These are phyloP conservation scores for Populus ilicifolia DNA, from an alignment of 345 rosid genomes.

Conservation along the genomic window DNA sequence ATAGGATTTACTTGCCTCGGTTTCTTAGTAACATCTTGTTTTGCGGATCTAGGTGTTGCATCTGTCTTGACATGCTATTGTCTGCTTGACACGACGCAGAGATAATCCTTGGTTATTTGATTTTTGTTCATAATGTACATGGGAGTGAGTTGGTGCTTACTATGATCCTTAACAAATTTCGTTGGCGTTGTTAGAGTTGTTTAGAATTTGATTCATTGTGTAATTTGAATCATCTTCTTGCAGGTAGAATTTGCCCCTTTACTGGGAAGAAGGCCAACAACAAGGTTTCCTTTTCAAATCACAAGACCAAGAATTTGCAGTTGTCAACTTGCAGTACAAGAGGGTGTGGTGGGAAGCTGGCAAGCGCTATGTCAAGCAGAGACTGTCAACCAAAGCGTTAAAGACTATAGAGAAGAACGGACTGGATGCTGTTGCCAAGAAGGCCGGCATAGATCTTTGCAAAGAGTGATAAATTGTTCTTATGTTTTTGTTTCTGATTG, in stretches of 20 bases:
- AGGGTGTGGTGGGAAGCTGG: constrained; percentile 97
- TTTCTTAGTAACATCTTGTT: no score
- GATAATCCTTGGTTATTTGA: not conserved
- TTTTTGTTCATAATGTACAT: not conserved
- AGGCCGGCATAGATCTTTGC: constrained; percentile 86
- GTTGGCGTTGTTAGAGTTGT: not conserved
- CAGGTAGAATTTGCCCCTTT: constrained; percentile 89
- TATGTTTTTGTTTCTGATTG: not conserved
- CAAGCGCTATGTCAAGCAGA: constrained; percentile 71
- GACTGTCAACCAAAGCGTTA: constrained; percentile 80
- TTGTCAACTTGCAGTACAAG: constrained; percentile 90
- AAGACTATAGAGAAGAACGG: constrained; percentile 96
- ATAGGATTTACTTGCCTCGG: not conserved
- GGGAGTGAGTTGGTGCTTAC: not conserved
- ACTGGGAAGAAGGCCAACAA: constrained; percentile 89
- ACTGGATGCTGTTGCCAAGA: constrained; percentile 92
- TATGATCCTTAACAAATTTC: no score
- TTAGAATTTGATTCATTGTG: not conserved
- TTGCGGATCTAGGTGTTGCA: no score
- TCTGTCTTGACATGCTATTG: no score
- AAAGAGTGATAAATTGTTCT: constrained; percentile 35
- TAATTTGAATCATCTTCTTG: not conserved
- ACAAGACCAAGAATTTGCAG: constrained; percentile 88
- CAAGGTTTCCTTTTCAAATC: constrained; percentile 91
- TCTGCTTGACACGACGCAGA: not conserved